Evolutionary conservation across 768 basidiomycete genomes (phyloP).

Genomic region (Leucocoprinus leucothites): DNA sequence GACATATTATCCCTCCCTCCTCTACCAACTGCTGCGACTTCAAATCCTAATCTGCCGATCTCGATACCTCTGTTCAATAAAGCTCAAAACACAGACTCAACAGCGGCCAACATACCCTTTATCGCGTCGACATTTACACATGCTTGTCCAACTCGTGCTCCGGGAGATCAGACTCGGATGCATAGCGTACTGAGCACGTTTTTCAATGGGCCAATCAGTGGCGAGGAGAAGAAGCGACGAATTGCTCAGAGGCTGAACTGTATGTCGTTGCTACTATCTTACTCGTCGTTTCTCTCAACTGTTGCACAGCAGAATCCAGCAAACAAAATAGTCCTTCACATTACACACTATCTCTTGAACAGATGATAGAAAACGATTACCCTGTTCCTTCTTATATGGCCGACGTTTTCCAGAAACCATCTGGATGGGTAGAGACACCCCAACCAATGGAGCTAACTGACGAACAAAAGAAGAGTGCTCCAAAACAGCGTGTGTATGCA

Average conservation of each 20-base stretch:
- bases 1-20: conserved; percentile 71
- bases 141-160: conserved; percentile 90
- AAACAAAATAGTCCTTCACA: conserved; percentile 56
- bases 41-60: conserved; percentile 44
- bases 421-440: conserved; percentile 85
- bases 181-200: conserved; percentile 83
- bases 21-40: conserved; percentile 63
- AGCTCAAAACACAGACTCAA: conserved; percentile 19
- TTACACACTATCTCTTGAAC: conserved; percentile 73
- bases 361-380: conserved; percentile 96
- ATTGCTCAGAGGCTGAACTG: conserved; percentile 35
- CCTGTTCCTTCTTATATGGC: conserved; percentile 84
- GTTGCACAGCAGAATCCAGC: conserved; percentile 51
- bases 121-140: conserved; percentile 83
- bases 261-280: conserved; percentile 20
- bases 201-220: conserved; percentile 76
- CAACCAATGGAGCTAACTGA: conserved; percentile 22
- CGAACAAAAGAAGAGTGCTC: conserved; percentile 21
- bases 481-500: conserved; percentile 59
- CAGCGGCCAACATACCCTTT: conserved; percentile 50
- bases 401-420: conserved; percentile 58
- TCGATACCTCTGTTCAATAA: conserved; percentile 34
- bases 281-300: not conserved
- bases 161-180: conserved; percentile 83
- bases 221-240: conserved; percentile 75